phyloP scores from a whole-genome alignment of 345 rosid species.

The Pistacia integerrima region DNA sequence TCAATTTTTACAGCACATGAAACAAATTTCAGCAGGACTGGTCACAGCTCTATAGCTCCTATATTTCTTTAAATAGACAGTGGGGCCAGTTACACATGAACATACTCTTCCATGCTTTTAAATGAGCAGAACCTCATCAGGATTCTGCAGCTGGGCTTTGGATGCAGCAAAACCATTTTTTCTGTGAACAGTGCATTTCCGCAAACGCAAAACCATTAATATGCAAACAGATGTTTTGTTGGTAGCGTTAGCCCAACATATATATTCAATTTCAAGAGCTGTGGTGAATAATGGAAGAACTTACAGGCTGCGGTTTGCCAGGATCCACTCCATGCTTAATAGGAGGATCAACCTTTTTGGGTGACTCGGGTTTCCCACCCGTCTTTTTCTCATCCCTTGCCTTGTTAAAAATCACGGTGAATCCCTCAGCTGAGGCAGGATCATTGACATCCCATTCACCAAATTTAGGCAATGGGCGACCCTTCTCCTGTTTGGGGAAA shows the following conservation, averaged over 20 bases:
- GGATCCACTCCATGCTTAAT: conserved; percentile 57
- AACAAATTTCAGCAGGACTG: conserved; percentile 40
- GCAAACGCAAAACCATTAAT: not conserved
- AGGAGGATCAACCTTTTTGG: conserved; percentile 58
- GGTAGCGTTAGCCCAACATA: not conserved
- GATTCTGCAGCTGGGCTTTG: conserved; percentile 67
- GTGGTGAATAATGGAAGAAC: conserved; percentile 27
- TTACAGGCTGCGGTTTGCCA: conserved; percentile 77
- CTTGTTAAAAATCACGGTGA: conserved; percentile 89
- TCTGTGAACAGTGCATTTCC: conserved; percentile 47
- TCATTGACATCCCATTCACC: conserved; percentile 98
- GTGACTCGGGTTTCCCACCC: conserved; percentile 70
- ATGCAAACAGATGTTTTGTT: not conserved
- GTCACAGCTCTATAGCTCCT: conserved; percentile 47
- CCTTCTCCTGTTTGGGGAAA: conserved; percentile 57
- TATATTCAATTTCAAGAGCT: conserved; percentile 2
- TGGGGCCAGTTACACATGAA: conserved; percentile 43
- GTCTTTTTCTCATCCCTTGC: conserved; percentile 97
- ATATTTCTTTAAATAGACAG: conserved; percentile 40
- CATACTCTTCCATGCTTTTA: conserved; percentile 31
- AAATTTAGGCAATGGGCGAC: conserved; percentile 87
- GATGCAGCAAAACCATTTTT: conserved; percentile 94
- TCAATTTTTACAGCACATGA: conserved; percentile 50
- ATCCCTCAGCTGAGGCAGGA: conserved; percentile 94
- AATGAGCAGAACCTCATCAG: conserved; percentile 37